Evolutionary conservation across 2,329 filamentous ascomycete genomes (phyloP), one percentile per base, ranked within the genome.

Genomic region (Xylaria digitata): DNA sequence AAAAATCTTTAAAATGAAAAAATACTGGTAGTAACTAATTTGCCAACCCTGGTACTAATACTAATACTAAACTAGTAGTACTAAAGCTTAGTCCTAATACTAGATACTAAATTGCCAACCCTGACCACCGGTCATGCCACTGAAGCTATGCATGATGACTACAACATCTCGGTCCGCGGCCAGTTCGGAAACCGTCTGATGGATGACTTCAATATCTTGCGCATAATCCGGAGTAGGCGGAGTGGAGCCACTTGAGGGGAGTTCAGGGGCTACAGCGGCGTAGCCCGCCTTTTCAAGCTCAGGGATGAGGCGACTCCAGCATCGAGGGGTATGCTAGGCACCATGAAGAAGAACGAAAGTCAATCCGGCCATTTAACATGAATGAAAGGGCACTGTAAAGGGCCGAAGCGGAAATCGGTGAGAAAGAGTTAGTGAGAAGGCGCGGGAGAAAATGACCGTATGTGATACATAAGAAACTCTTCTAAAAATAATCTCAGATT

Each of bases 261-360:
- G 56, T 8, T 71, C 67, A 2, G 71, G 70, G 9, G 69, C 61
- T 17, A 72, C 37, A 15, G 70, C 54, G 0, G 59, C 23, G 61
- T 71, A 75, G 34, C 71, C 63, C 4, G 49, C 63, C 34, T 67
- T 61, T 23, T 62, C 26, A 7, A 72, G 70, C 21, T 60, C 61
- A 5, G 66, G 26, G 21, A 71, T 63, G 43, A 73, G 61, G 15
- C n/a, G 34, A 21, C 59, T 52, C 71, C 67, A 73, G 57, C 71
- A 72, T 37, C 30, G 23, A 15, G 71, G 70, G 17, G 23, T 72
- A 32, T 74, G 69, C 69, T 69, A 73, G 8, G 72, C 70, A n/a
- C 69, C 72, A 21, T 74, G 72, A 34, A 74, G 71, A 19, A 74
- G 65, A 19, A 74, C 65, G 49, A 74, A 72, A 0, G 70, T 62